A percentile compares a stretch with the other conserved stretches of the same genome.
These are phyloP conservation scores for Lentinula detonsa DNA, from an alignment of 768 basidiomycete species.

Conservation along the genomic window DNA sequence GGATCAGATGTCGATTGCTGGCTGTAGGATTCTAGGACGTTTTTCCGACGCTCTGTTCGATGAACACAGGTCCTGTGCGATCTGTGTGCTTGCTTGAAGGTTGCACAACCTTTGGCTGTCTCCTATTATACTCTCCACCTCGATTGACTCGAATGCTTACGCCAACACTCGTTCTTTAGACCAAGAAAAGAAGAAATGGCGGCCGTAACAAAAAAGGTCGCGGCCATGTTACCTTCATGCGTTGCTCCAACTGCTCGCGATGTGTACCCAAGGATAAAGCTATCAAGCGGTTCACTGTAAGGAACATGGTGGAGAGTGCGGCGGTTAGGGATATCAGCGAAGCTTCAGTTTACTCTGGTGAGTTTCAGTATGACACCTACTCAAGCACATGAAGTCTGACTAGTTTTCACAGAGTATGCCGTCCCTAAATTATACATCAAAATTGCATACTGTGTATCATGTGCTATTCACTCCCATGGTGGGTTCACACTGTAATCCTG, in stretches of 20 bases:
- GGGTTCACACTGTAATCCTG: conserved; percentile 20
- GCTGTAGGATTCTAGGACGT: background rate
- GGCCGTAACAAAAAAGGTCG: conserved; percentile 99
- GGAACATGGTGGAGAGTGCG: conserved; percentile 99
- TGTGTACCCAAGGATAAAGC: conserved; percentile 99
- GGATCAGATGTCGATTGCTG: background rate
- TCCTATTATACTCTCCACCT: background rate
- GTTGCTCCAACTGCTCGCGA: conserved; percentile 99
- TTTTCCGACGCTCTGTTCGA: background rate
- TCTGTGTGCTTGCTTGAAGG: background rate
- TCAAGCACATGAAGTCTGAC: background rate
- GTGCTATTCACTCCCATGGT: conserved; percentile 99
- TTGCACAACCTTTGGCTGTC: background rate
- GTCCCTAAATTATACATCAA: conserved; percentile 98
- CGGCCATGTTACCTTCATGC: conserved; percentile 90
- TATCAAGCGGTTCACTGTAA: conserved; percentile 98
- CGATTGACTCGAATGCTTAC: background rate
- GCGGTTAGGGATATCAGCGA: conserved; percentile 97
- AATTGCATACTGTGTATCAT: conserved; percentile 97
- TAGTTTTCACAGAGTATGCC: conserved; percentile 65
- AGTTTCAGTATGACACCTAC: conserved; percentile 18
- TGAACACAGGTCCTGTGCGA: background rate
- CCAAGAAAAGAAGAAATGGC: conserved; percentile 98
- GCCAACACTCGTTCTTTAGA: conserved; percentile 41
- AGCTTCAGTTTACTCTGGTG: conserved; percentile 88